Percentiles rank a stretch among this genome's conserved stretches.
phyloP scores from a whole-genome alignment of 495 filamentous ascomycete genomes.

The Mytilinidion resinicola region DNA sequence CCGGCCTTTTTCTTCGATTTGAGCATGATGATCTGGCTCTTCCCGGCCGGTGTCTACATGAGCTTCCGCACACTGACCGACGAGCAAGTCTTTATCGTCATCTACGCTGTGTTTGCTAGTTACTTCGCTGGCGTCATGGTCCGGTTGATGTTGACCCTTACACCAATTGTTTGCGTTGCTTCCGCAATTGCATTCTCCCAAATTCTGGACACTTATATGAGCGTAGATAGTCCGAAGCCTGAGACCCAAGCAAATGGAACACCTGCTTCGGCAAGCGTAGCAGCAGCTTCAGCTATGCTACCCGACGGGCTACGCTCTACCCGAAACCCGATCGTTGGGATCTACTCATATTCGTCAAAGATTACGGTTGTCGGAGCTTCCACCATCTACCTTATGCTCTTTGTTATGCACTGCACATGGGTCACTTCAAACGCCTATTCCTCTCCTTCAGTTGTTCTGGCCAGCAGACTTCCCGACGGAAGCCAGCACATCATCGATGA shows the following conservation, averaged over 20 bases:
- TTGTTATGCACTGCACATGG: constrained; percentile 98
- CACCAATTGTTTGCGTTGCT: constrained; percentile 92
- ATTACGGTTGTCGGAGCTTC: constrained; percentile 60
- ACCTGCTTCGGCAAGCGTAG: constrained; percentile 35
- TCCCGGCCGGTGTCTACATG: constrained; percentile 97
- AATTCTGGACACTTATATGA: constrained; percentile 81
- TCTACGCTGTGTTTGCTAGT: constrained; percentile 88
- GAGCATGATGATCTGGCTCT: constrained; percentile 97
- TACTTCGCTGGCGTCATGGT: constrained; percentile 99
- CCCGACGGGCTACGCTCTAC: constrained; percentile 58
- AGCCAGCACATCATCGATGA: constrained; percentile 99
- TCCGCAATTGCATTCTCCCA: constrained; percentile 85
- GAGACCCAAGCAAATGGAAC: constrained; percentile 47
- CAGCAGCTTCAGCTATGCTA: constrained; percentile 31
- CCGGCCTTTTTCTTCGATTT: constrained; percentile 99
- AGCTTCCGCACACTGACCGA: constrained; percentile 91
- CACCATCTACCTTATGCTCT: constrained; percentile 77
- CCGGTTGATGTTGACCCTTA: constrained; percentile 94
- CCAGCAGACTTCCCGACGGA: constrained; percentile 86
- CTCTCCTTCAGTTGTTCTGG: constrained; percentile 93
- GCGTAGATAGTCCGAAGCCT: constrained; percentile 45
- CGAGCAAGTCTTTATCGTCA: constrained; percentile 97
- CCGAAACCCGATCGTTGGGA: constrained; percentile 67
- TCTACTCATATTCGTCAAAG: constrained; percentile 79
- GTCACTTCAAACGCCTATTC: constrained; percentile 99